These are phyloP conservation scores for Rhodotorula sp. DNA, from an alignment of 1,284 basidiomycete species.

Conservation along the genomic window DNA sequence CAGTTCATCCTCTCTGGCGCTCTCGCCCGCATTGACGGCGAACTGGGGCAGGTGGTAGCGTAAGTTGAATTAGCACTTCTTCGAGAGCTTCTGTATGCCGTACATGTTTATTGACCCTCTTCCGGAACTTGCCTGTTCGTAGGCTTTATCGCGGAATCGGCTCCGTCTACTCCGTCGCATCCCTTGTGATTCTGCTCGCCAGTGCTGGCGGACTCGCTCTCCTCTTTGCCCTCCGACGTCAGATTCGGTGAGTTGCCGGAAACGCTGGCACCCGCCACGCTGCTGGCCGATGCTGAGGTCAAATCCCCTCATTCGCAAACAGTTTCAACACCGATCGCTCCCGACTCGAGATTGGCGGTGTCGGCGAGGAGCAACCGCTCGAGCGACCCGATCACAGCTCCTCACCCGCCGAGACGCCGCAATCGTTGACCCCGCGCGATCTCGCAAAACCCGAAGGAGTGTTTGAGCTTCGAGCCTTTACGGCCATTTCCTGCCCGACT, in stretches of 20 bases:
- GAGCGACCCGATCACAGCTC: background rate
- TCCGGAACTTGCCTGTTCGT: no score
- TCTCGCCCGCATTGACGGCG: slow-evolving; percentile 1
- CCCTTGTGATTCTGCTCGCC: slow-evolving; percentile 6
- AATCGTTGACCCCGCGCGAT: background rate
- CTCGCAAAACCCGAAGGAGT: background rate
- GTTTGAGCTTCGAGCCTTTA: no score
- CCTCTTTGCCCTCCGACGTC: slow-evolving; percentile 14
- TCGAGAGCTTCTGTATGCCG: background rate
- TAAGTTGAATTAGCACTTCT: background rate
- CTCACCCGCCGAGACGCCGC: no score
- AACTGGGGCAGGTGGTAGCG: slow-evolving; percentile 5
- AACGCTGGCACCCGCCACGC: accelerated
- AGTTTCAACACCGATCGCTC: slow-evolving; percentile 19
- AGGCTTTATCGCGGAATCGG: slow-evolving; percentile 4
- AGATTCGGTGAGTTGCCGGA: slow-evolving; percentile 12
- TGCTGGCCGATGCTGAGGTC: background rate
- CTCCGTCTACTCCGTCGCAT: slow-evolving; percentile 5
- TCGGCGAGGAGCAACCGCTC: background rate
- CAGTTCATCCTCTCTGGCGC: background rate
- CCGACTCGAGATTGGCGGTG: background rate
- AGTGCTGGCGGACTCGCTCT: slow-evolving; percentile 17
- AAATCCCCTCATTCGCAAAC: background rate
- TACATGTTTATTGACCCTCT: background rate
- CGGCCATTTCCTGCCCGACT: background rate